These are phyloP conservation scores for Fonsecaea pedrosoi DNA, from an alignment of 2,329 filamentous ascomycete genomes.

Conservation along the genomic window DNA sequence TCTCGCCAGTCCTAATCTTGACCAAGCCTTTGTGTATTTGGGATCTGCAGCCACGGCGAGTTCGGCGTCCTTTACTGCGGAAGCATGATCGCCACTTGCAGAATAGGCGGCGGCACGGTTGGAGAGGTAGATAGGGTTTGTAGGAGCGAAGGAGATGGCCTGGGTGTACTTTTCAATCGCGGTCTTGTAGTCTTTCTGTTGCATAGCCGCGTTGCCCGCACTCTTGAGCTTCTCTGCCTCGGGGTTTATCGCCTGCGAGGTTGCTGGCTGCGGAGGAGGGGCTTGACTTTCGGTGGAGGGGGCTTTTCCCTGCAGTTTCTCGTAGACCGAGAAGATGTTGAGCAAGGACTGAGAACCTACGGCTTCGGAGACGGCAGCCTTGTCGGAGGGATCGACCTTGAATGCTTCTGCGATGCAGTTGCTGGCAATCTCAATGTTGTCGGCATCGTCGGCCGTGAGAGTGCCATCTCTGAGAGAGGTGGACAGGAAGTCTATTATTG, in stretches of 20 bases:
- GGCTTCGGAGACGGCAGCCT: conserved; percentile 74
- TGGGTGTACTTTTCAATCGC: conserved; percentile 89
- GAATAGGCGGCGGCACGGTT: conserved; percentile 96
- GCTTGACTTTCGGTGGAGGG: conserved; percentile 52
- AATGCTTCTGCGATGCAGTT: conserved; percentile 96
- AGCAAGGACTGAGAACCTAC: conserved; percentile 86
- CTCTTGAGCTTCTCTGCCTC: conserved; percentile 89
- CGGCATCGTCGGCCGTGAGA: conserved; percentile 82
- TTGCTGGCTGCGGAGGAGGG: conserved; percentile 48
- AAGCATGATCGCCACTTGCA: conserved; percentile 80
- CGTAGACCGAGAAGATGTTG: conserved; percentile 93
- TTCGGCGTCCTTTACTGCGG: conserved; percentile 86
- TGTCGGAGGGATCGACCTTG: conserved; percentile 86
- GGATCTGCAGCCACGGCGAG: conserved; percentile 87
- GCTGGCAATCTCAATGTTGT: conserved; percentile 91
- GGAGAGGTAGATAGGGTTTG: conserved; percentile 94
- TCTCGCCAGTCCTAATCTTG: conserved; percentile 84
- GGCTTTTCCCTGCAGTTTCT: conserved; percentile 81
- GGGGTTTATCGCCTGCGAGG: conserved; percentile 55
- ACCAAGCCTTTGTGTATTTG: conserved; percentile 97
- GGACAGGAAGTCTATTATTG: conserved; percentile 93
- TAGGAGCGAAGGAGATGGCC: conserved; percentile 78
- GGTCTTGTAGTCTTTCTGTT: conserved; percentile 81
- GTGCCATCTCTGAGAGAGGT: conserved; percentile 87
- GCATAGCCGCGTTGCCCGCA: conserved; percentile 93